A percentile compares a stretch with the other conserved stretches of the same genome.
phyloP scores from a whole-genome alignment of 179 eudicot genomes.

The Beta lomatogona region DNA sequence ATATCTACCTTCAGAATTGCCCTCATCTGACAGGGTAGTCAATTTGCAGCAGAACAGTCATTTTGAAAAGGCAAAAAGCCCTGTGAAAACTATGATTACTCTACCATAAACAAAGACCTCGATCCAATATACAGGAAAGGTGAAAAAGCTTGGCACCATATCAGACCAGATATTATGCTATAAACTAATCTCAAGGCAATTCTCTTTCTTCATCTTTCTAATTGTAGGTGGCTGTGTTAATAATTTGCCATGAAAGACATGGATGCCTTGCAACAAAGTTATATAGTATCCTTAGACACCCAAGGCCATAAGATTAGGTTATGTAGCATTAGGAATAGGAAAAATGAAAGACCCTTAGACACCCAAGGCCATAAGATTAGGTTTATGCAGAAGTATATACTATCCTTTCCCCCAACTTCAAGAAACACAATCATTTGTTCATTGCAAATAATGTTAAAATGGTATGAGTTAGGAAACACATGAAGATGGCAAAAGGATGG shows the following conservation, averaged over 20 bases:
- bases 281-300: not conserved
- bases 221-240: not conserved
- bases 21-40: not conserved
- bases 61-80: not conserved
- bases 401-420: not conserved
- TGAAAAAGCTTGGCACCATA: not conserved
- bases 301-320: not conserved
- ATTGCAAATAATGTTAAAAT: not conserved
- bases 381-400: not conserved
- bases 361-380: not conserved
- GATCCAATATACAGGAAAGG: not conserved
- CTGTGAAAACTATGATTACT: not conserved
- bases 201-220: not conserved
- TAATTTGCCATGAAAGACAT: not conserved
- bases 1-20: not conserved
- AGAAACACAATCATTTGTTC: not conserved
- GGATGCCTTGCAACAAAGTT: not conserved
- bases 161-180: not conserved
- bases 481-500: not conserved
- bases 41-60: not conserved
- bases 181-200: not conserved
- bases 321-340: not conserved
- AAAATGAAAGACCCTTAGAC: not conserved
- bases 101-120: not conserved
- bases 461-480: not conserved